Evolutionary conservation across 495 filamentous ascomycete genomes (phyloP), one percentile per base, ranked within the genome.

Genomic region (Talaromyces nanjingensis): DNA sequence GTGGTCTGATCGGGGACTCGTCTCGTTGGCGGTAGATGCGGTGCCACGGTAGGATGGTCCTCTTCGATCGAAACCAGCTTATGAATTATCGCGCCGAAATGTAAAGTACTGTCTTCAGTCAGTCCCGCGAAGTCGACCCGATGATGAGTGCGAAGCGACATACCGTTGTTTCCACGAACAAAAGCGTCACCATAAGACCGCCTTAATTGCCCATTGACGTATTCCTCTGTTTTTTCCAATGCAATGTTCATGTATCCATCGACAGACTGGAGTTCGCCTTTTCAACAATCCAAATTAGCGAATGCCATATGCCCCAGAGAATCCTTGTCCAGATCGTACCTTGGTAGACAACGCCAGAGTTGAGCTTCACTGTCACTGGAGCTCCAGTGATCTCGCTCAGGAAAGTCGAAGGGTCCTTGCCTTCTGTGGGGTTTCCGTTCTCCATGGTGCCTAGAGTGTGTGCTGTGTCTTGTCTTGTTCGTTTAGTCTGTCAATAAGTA

Each of bases 161-260:
- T 60, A 97, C 94, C 94, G 66, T 98, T 98, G 74, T 98, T 98
- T 65, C 94, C 94, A 68, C 94, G 83, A 18, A 98, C 88, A 71
- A 98, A 98, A 31, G 96, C 92, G 79, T 98, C 94, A 0, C 96
- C 94, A 74, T 96, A 98, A 52, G 79, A 89, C 68, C 90, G 83
- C 66, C 86, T 84, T 71, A 91, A 83, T 64, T 85, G 85, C 27
- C 93, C 96, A 71, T 92, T 87, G 58, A 94, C 89, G 69, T 86
- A 92, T 77, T 98, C 96, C 65, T 92, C 88, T 0, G 92, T 93
- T 74, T 96, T 93, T 72, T 98, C 94, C 3, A 98, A 83, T 20
- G 94, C 92, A 67, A 98, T 96, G 74, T 98, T 98, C 94, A 98
- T 98, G 72, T 97, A 98, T 45, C 96, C 96, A 72, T 98, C 94